These are phyloP conservation scores for Neofusicoccum kwambonambiense DNA, from an alignment of 2,329 filamentous ascomycete genomes.

Conservation along the genomic window DNA sequence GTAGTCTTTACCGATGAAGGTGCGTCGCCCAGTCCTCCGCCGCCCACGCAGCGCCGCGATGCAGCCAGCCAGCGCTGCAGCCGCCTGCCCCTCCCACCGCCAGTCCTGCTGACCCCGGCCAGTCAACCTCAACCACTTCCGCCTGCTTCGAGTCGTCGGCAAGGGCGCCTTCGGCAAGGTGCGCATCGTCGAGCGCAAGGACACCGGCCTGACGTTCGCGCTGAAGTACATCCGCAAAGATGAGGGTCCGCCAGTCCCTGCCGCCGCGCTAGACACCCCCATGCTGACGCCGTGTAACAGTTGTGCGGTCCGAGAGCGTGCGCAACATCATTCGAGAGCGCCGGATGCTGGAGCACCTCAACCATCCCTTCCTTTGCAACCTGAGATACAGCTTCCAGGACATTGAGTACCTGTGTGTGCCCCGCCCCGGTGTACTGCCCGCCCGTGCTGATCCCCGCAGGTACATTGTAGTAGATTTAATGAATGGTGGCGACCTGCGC, in stretches of 20 bases:
- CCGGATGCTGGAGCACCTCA: conserved; percentile 96
- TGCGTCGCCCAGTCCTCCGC: conserved; percentile 46
- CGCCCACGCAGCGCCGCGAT: background rate
- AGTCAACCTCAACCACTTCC: conserved; percentile 98
- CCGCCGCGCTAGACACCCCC: conserved; percentile 16
- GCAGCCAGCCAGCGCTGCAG: background rate
- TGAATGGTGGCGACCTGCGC: conserved; percentile 94
- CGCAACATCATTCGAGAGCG: conserved; percentile 97
- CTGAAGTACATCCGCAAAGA: conserved; percentile 98
- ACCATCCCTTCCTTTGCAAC: conserved; percentile 97
- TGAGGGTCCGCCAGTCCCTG: conserved; percentile 67
- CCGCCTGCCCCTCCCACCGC: conserved; percentile 2
- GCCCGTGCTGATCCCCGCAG: conserved; percentile 38
- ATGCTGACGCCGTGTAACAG: conserved; percentile 51
- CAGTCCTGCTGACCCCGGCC: conserved; percentile 24
- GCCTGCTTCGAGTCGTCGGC: conserved; percentile 89
- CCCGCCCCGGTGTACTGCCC: background rate
- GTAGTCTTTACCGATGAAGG: conserved; percentile 91
- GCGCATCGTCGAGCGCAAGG: conserved; percentile 95
- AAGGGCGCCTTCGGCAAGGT: conserved; percentile 98
- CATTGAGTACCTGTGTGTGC: conserved; percentile 89
- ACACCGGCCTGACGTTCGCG: conserved; percentile 89
- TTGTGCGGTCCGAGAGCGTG: conserved; percentile 95
- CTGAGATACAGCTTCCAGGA: conserved; percentile 98
- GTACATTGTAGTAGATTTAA: conserved; percentile 93